phyloP scores from a whole-genome alignment of 2,329 filamentous ascomycete species.

The Aspergillus terreus region DNA sequence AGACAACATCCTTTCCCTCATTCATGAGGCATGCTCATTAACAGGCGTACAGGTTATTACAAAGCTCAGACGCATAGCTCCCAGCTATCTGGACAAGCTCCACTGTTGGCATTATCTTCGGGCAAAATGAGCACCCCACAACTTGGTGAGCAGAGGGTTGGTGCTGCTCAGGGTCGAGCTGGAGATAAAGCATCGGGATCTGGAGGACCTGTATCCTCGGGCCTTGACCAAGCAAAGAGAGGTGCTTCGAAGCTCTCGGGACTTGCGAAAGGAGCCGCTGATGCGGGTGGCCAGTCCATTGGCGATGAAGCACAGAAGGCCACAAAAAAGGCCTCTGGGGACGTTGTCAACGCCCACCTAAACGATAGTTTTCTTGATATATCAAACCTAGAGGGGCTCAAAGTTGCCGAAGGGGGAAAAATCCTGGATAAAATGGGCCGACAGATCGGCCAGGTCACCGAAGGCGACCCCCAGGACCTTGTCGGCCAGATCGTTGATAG shows the following conservation, averaged over 20 bases:
- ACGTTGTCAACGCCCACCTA: background rate
- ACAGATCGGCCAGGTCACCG: slow-evolving; percentile 36
- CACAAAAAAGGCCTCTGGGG: background rate
- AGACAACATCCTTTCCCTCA: too few species aligned
- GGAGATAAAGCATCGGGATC: background rate
- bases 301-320: background rate
- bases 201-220: background rate
- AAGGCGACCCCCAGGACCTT: slow-evolving; percentile 40
- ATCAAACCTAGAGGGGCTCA: slow-evolving; percentile 36
- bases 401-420: slow-evolving; percentile 35
- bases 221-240: background rate
- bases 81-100: too few species aligned
- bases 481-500: slow-evolving; percentile 40
- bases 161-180: background rate
- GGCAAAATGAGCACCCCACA: background rate
- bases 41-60: too few species aligned
- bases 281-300: background rate
- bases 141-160: background rate
- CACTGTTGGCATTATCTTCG: background rate
- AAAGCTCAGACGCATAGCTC: too few species aligned
- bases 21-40: too few species aligned
- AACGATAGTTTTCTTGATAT: slow-evolving; percentile 21
- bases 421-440: slow-evolving; percentile 35
- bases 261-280: background rate
- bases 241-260: background rate